Conservation (phyloP, 306 rosid species). For the Urtica urens region DNA sequence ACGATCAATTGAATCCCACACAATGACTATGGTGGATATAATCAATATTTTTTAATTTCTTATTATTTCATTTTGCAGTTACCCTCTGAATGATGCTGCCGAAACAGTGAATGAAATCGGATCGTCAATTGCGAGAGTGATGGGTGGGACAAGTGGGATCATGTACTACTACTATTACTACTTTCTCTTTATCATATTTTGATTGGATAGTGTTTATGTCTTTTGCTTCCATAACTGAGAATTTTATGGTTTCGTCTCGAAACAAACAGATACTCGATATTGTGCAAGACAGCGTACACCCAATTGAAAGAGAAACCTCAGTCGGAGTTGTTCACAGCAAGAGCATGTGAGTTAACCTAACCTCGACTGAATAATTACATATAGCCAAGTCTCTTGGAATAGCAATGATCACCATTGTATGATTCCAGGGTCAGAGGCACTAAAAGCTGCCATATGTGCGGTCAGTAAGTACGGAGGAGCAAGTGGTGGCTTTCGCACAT, state of each 20-base stretch:
- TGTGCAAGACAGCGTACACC: constrained; percentile 67
- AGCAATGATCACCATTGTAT: no score
- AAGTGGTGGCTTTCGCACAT: constrained; percentile 80
- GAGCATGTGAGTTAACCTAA: constrained; percentile 44
- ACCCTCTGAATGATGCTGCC: constrained; percentile 87
- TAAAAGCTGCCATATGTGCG: constrained; percentile 70
- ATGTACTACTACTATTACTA: constrained; percentile 37
- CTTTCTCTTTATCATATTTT: constrained; percentile 12
- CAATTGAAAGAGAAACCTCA: constrained; percentile 48
- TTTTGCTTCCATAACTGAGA: not conserved
- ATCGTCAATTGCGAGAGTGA: constrained; percentile 61
- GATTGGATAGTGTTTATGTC: constrained; percentile 2
- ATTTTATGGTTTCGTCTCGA: not conserved
- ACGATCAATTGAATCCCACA: not conserved
- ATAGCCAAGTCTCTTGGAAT: no score
- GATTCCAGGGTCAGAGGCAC: constrained; percentile 80
- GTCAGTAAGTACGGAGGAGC: constrained; percentile 93
- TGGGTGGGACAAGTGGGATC: constrained; percentile 98
- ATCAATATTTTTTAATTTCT: not conserved
- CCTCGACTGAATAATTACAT: constrained; percentile 20
- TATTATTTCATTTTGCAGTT: constrained; percentile 36
- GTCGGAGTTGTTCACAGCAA: constrained; percentile 32
- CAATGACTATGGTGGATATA: no score
- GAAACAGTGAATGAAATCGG: constrained; percentile 82
- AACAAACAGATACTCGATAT: constrained; percentile 63